These are phyloP conservation scores for Glycyrrhiza uralensis DNA, from an alignment of 306 rosid species.

Conservation along the genomic window DNA sequence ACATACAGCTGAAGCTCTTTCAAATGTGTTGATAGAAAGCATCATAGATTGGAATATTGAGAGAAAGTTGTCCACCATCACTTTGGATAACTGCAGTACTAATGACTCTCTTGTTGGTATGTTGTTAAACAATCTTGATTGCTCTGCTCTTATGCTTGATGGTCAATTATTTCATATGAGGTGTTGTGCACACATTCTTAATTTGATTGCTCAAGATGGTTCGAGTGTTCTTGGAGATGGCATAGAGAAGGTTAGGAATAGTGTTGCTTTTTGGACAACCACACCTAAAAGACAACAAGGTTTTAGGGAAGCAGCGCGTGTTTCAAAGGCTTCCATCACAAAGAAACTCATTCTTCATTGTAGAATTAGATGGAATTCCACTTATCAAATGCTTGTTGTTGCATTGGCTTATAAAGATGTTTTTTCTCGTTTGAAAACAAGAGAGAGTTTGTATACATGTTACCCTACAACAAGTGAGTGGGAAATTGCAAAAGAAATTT, in stretches of 20 bases:
- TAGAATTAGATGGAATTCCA: not conserved
- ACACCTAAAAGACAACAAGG: not conserved
- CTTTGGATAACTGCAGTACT: not conserved
- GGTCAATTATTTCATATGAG: not conserved
- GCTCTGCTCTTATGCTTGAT: not conserved
- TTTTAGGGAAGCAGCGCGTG: not conserved
- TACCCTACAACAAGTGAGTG: constrained; percentile 31
- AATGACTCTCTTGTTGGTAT: not conserved
- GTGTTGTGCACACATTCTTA: not conserved
- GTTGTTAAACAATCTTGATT: not conserved
- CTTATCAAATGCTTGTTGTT: not conserved
- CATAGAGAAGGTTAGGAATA: not conserved
- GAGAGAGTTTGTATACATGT: not conserved
- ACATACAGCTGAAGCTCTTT: not conserved
- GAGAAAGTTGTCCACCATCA: not conserved
- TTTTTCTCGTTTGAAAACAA: not conserved
- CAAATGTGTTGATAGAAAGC: not conserved
- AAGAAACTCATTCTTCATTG: not conserved
- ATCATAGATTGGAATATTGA: not conserved
- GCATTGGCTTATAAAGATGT: not conserved
- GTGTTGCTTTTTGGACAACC: not conserved
- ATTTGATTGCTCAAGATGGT: not conserved
- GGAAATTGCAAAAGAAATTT: not conserved
- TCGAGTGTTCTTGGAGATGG: not conserved
- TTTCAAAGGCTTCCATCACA: not conserved